Evolutionary conservation across 371 early-diverging fungal species (phyloP).

Genomic region (Mucor circinelloides): DNA sequence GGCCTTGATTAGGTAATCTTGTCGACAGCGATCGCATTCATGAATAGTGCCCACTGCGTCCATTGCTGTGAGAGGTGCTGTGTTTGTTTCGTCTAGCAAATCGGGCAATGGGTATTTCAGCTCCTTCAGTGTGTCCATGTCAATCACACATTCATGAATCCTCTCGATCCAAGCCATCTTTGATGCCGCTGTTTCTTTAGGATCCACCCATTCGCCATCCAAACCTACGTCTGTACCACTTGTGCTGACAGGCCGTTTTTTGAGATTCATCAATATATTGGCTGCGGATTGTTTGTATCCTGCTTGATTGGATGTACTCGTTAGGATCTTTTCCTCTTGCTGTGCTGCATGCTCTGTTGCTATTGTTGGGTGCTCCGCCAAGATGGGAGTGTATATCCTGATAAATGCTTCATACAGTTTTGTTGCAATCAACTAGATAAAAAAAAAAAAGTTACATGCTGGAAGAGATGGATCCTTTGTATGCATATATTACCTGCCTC

Average conservation of each 20-base stretch:
- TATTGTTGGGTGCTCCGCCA: conserved; percentile 7
- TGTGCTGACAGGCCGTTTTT: conserved; percentile 43
- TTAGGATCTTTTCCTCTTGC: conserved; percentile 37
- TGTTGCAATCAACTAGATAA: conserved; percentile 29
- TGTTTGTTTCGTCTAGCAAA: conserved; percentile 2
- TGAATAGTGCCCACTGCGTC: conserved; percentile 22
- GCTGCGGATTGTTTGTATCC: conserved; percentile 56
- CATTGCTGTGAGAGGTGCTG: not conserved
- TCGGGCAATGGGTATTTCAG: conserved; percentile 47
- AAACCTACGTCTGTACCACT: conserved; percentile 46
- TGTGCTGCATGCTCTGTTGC: conserved; percentile 35
- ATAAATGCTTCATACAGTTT: conserved; percentile 41
- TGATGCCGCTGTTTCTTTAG: not conserved
- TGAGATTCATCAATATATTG: conserved; percentile 45
- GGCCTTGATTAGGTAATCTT: conserved; percentile 43
- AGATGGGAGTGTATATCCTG: conserved; percentile 37
- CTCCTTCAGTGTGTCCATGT: conserved; percentile 18
- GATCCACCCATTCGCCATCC: conserved; percentile 53
- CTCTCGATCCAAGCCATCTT: conserved; percentile 6
- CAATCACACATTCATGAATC: conserved; percentile 25
- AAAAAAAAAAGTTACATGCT: not conserved
- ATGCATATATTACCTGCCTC: conserved; percentile 29
- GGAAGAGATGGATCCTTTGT: not conserved
- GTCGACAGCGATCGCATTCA: conserved; percentile 55
- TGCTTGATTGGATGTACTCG: conserved; percentile 28